phyloP scores from a whole-genome alignment of 148 eudicot genomes.

The Rhododendron simsii region DNA sequence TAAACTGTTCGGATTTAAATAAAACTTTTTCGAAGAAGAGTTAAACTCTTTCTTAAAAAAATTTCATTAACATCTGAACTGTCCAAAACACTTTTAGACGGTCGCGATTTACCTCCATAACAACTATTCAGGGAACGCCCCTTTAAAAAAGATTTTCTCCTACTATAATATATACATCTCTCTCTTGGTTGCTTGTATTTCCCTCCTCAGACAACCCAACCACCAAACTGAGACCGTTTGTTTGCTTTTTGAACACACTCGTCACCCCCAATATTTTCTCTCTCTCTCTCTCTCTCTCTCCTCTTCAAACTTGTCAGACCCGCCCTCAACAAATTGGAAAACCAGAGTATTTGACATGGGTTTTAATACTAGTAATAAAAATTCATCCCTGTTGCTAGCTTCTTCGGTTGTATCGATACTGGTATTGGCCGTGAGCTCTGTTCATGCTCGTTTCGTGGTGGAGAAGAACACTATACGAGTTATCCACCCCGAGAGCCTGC shows the following conservation, averaged over 20 bases:
- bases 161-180: no score
- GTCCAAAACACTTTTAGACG: no score
- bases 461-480: constrained; percentile 70
- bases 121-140: no score
- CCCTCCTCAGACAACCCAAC: background rate
- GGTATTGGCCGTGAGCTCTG: background rate
- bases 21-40: no score
- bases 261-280: background rate
- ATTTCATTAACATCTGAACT: no score
- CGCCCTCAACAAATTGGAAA: background rate
- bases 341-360: background rate
- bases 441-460: constrained; percentile 59
- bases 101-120: no score
- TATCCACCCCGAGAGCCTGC: constrained; percentile 42
- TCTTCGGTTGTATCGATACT: background rate
- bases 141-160: no score
- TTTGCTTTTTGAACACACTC: background rate
- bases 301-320: background rate
- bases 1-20: no score
- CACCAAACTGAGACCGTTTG: background rate
- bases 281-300: background rate
- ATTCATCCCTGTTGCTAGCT: background rate
- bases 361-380: background rate
- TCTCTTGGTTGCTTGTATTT: background rate
- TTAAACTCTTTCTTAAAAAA: no score